Evolutionary conservation across 495 filamentous ascomycete genomes (phyloP), one percentile per base, ranked within the genome.

Genomic region (Aspergillus heteromorphus): DNA sequence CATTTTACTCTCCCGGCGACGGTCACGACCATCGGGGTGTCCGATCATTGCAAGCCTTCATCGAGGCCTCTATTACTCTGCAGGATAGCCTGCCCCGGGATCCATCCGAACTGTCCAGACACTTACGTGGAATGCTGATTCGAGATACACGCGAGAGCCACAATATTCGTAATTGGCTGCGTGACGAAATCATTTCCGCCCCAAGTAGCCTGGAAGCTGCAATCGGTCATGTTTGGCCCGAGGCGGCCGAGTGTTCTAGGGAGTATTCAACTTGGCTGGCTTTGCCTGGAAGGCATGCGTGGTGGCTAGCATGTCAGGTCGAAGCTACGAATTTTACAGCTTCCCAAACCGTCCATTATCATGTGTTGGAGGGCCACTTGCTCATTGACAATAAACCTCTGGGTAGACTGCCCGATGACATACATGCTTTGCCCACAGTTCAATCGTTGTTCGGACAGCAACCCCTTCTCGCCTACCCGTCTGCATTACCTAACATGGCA

Each of bases 331-430:
- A 36, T 4, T 36, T n/a, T 9, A 53, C 53, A 16, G 29, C 40
- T 4, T 9, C 43, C 4, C 60, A 55, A 9, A 23, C 43, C 10
- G 69, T 84, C 4, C 70, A 76, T n/a, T 80, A 74, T 59, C 80
- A 83, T 57, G 34, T 82, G 1, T 59, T 86, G 14, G 75, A 69
- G 2, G 81, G 81, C 1, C 62, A 73, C 42, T 68, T 87, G 1
- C 69, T 85, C 17, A 70, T 86, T 9, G 68, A 84, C 51, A 80
- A 79, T 0, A 53, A 60, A 4, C 81, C 80, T 0, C 53, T 84
- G 7, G 65, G 68, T 2, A 71, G 76, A 18, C 66, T 83, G 0
- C 82, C 82, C 1, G 11, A 13, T 13, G 48, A 71, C 4, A 83
- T 76, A 54, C 62, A 71, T 27, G 20, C 23, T 2, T 68, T 79